Evolutionary conservation across 176 grass and related monocot genomes (phyloP).

Genomic region (Cocos nucifera): DNA sequence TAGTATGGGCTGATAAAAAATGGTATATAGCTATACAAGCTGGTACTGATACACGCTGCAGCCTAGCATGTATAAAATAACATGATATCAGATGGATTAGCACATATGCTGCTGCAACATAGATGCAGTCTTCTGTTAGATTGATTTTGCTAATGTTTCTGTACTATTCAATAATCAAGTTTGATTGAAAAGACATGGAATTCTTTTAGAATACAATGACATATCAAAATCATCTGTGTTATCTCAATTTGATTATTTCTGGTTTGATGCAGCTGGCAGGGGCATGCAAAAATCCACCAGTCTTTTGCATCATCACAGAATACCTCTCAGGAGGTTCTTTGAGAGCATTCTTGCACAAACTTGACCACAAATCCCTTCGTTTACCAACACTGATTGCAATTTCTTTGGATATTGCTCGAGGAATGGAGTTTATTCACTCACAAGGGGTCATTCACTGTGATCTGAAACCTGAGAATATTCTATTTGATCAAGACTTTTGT

Average conservation of each 20-base stretch:
- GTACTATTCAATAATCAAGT: no score
- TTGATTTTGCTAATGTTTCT: no score
- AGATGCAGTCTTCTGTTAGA: no score
- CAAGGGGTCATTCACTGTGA: slow-evolving; percentile 86
- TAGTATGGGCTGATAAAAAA: no score
- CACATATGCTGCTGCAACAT: no score
- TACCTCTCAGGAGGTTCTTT: slow-evolving; percentile 73
- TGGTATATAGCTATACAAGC: no score
- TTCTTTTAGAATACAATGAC: no score
- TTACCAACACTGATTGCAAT: slow-evolving; percentile 54
- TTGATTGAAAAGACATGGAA: no score
- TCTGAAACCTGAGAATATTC: slow-evolving; percentile 93
- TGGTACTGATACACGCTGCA: no score
- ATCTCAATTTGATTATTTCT: slow-evolving; percentile 8
- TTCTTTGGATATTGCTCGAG: slow-evolving; percentile 58
- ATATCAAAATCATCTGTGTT: background rate
- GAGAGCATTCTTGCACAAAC: slow-evolving; percentile 76
- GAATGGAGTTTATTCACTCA: slow-evolving; percentile 82
- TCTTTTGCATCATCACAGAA: slow-evolving; percentile 81
- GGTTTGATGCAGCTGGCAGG: slow-evolving; percentile 48
- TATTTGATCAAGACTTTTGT: slow-evolving; percentile 42
- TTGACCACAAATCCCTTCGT: slow-evolving; percentile 55
- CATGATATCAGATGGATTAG: no score
- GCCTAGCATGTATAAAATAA: no score
- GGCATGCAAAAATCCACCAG: slow-evolving; percentile 56